Percentiles rank a stretch among this genome's conserved stretches.
Conservation (phyloP, 176 grass and related monocot genomes). For the Zoysia pacifica region DNA sequence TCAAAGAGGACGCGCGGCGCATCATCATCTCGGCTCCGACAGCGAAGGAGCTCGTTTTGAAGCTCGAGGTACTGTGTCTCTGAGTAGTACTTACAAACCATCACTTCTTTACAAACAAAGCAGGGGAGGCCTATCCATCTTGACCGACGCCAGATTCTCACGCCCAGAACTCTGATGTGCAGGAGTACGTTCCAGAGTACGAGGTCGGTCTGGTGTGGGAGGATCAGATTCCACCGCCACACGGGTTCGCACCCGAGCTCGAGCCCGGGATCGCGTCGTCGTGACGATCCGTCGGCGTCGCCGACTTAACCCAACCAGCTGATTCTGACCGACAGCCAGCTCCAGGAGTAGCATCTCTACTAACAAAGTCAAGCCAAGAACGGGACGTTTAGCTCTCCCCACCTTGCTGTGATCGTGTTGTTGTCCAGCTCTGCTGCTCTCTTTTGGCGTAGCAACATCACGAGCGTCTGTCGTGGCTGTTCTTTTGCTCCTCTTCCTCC, state of each 20-base stretch:
- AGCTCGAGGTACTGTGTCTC: conserved; percentile 61
- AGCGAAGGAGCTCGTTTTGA: conserved; percentile 71
- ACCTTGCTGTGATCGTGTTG: neutral
- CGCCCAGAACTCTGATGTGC: neutral
- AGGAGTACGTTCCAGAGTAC: conserved; percentile 80
- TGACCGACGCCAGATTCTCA: neutral
- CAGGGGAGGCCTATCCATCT: neutral
- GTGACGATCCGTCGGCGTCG: conserved; percentile 13
- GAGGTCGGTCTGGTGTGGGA: conserved; percentile 81
- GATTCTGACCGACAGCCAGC: conserved; percentile 27
- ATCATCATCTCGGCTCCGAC: conserved; percentile 83
- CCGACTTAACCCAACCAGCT: neutral
- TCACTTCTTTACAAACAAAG: neutral
- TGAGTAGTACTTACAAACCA: neutral
- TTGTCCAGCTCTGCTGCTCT: neutral
- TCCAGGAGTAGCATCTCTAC: conserved; percentile 33
- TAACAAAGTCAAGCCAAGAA: conserved; percentile 32
- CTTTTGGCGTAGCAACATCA: conserved; percentile 32
- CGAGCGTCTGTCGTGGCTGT: conserved; percentile 20
- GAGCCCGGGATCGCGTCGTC: conserved; percentile 60
- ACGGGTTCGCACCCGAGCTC: conserved; percentile 47
- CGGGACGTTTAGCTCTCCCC: neutral
- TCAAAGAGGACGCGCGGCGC: conserved; percentile 57
- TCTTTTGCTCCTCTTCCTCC: conserved; percentile 27
- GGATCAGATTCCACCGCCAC: conserved; percentile 48